Evolutionary conservation across 2,329 filamentous ascomycete species (phyloP).

Genomic region (Rhytidhysteron rufulum): DNA sequence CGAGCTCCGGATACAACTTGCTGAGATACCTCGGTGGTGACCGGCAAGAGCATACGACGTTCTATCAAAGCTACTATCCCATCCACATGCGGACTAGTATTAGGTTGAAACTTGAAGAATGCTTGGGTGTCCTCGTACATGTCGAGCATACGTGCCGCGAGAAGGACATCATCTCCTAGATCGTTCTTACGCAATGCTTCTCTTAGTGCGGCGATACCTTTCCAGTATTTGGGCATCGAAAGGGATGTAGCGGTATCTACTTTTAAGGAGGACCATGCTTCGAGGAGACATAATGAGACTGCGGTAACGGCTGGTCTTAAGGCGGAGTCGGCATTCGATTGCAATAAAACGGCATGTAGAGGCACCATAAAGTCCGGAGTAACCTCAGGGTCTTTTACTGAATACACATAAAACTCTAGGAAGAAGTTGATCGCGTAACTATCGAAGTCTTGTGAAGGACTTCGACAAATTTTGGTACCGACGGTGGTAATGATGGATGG

Average conservation of each 20-base stretch:
- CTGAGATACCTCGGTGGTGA: background rate
- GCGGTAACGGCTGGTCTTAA: constrained; percentile 8
- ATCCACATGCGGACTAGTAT: background rate
- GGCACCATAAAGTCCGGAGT: background rate
- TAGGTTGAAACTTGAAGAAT: background rate
- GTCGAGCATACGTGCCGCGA: constrained; percentile 8
- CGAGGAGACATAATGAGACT: constrained; percentile 5
- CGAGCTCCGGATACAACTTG: background rate
- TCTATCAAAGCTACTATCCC: background rate
- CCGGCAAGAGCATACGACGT: background rate
- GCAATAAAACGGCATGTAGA: background rate
- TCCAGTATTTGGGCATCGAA: constrained; percentile 4
- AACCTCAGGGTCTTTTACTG: background rate
- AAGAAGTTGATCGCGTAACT: constrained; percentile 8
- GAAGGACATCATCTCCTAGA: constrained; percentile 7
- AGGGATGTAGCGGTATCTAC: constrained; percentile 5
- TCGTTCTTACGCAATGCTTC: constrained; percentile 4
- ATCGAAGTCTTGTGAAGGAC: constrained; percentile 7
- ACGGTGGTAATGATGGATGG: background rate
- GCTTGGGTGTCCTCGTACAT: constrained; percentile 7
- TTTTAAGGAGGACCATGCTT: constrained; percentile 8
- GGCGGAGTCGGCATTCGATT: constrained; percentile 2
- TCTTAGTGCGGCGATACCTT: constrained; percentile 5
- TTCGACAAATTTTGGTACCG: background rate
- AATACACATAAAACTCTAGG: constrained; percentile 1